Evolutionary conservation across 2,329 filamentous ascomycete species (phyloP).

Genomic region (Talaromyces rugulosus): DNA sequence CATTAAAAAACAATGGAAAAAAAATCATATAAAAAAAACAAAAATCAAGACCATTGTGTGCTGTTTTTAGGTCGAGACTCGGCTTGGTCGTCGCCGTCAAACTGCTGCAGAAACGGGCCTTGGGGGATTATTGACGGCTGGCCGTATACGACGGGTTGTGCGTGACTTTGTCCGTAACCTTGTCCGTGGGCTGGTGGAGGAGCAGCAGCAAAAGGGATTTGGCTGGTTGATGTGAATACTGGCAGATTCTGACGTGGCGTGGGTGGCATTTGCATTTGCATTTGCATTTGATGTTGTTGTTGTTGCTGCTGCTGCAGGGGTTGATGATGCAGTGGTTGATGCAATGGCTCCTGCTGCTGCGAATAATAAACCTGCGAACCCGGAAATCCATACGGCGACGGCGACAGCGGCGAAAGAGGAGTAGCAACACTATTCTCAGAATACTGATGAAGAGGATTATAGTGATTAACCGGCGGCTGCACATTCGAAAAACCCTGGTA

Average conservation of each 20-base stretch:
- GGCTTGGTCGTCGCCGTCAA: neutral
- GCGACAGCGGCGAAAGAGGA: constrained; percentile 7
- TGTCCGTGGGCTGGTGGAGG: neutral
- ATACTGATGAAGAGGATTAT: neutral
- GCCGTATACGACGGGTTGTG: neutral
- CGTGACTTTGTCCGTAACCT: neutral
- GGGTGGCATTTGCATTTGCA: neutral
- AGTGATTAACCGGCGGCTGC: neutral
- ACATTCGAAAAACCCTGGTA: neutral
- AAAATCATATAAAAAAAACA: neutral
- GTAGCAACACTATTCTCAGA: neutral
- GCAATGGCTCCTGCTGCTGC: no score
- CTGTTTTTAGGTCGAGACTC: neutral
- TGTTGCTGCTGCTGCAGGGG: neutral
- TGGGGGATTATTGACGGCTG: neutral
- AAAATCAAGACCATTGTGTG: neutral
- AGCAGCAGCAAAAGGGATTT: constrained; percentile 37
- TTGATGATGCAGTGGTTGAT: no score
- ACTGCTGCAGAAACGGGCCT: neutral
- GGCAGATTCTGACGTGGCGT: constrained; percentile 35
- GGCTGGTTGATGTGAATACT: constrained; percentile 44
- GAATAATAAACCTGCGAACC: constrained; percentile 14
- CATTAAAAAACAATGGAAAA: neutral
- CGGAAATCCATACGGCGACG: constrained; percentile 5
- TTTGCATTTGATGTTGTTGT: neutral